These are phyloP conservation scores for Fusarium lateritium DNA, from an alignment of 2,329 filamentous ascomycete genomes.

Conservation along the genomic window DNA sequence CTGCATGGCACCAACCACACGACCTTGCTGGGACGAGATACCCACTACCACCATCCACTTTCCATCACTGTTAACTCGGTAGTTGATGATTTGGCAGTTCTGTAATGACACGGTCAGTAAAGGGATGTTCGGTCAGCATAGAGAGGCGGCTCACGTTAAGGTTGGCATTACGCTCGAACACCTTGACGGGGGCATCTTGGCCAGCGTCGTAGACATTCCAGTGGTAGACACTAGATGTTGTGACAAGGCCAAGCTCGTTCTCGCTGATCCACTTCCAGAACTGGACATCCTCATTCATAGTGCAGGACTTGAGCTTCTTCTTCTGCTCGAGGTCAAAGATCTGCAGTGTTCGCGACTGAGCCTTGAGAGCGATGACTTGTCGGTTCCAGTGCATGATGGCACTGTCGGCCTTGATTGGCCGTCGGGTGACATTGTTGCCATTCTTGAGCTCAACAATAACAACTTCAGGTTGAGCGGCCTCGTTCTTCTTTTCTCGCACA, in stretches of 20 bases:
- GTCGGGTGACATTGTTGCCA: slow-evolving; percentile 92
- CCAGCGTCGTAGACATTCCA: slow-evolving; percentile 95
- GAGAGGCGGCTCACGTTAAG: slow-evolving; percentile 74
- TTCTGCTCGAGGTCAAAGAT: slow-evolving; percentile 96
- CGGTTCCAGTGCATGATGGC: slow-evolving; percentile 99
- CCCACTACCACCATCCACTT: slow-evolving; percentile 99
- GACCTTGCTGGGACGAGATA: slow-evolving; percentile 92
- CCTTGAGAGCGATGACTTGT: slow-evolving; percentile 97
- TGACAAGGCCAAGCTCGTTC: slow-evolving; percentile 88
- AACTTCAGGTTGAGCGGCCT: slow-evolving; percentile 88
- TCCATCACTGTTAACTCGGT: slow-evolving; percentile 93
- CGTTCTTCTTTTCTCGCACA: slow-evolving; percentile 92
- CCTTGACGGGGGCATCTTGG: slow-evolving; percentile 85
- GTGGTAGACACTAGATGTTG: slow-evolving; percentile 92
- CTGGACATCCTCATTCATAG: slow-evolving; percentile 96
- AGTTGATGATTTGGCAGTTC: slow-evolving; percentile 99
- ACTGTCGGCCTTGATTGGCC: slow-evolving; percentile 99
- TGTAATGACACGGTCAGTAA: slow-evolving; percentile 56
- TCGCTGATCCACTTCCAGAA: slow-evolving; percentile 99
- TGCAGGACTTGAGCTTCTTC: slow-evolving; percentile 95
- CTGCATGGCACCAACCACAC: slow-evolving; percentile 96
- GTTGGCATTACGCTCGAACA: slow-evolving; percentile 95
- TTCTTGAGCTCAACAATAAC: slow-evolving; percentile 99
- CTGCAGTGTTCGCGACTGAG: slow-evolving; percentile 93
- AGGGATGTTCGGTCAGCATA: not conserved